phyloP scores from a whole-genome alignment of 2,329 filamentous ascomycete species.

The Trichoderma harzianum region DNA sequence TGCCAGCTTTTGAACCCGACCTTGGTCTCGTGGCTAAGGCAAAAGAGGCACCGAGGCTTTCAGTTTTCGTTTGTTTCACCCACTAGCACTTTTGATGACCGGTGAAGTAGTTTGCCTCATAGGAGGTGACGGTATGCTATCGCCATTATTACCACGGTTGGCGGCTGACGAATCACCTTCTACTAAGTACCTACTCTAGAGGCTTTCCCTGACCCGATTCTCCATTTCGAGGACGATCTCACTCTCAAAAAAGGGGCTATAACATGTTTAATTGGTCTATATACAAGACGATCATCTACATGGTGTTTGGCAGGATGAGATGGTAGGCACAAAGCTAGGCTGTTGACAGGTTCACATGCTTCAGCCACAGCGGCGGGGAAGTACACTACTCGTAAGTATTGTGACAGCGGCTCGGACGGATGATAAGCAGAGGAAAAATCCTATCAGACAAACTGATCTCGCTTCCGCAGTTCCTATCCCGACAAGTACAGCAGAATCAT shows the following conservation, averaged over 20 bases:
- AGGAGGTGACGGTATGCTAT: not conserved
- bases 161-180: not conserved
- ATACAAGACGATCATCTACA: not conserved
- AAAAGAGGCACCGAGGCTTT: not conserved
- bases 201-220: not conserved
- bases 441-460: not conserved
- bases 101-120: not conserved
- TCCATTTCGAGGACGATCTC: not conserved
- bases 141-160: not conserved
- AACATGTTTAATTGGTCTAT: not conserved
- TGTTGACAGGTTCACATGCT: constrained; percentile 5
- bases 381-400: not conserved
- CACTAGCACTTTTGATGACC: not conserved
- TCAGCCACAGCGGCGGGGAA: not conserved
- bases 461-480: not conserved
- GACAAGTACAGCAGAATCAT: not conserved
- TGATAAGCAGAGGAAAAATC: not conserved
- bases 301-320: not conserved
- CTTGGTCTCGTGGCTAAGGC: not conserved
- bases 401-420: not conserved
- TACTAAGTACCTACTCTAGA: too few relatives aligned
- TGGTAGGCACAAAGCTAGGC: not conserved
- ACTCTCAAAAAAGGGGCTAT: not conserved
- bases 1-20: not conserved
- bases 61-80: too few relatives aligned